Evolutionary conservation across 2,329 filamentous ascomycete genomes (phyloP).

Genomic region (Sclerotinia subarctica): DNA sequence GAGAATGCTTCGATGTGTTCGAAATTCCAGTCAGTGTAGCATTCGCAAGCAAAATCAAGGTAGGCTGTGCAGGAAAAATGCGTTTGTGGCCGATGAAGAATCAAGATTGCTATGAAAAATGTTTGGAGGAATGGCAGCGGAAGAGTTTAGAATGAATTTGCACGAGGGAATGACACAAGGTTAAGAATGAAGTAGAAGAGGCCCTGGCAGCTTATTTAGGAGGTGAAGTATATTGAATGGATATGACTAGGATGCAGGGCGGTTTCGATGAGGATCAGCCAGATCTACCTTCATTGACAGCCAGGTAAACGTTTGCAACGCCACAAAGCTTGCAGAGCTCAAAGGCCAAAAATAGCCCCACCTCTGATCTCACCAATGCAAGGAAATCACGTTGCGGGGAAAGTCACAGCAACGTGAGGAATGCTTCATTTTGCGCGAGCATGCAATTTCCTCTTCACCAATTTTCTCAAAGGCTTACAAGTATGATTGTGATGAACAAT

Average conservation of each 20-base stretch:
- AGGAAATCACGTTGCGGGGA: constrained; percentile 28
- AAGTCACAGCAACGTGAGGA: constrained; percentile 29
- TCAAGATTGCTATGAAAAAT: constrained; percentile 38
- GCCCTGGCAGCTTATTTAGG: constrained; percentile 34
- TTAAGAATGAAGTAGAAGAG: constrained; percentile 38
- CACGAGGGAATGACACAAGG: constrained; percentile 34
- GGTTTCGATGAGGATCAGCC: constrained; percentile 27
- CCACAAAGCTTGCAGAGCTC: constrained; percentile 21
- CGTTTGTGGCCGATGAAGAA: constrained; percentile 30
- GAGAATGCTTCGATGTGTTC: constrained; percentile 35
- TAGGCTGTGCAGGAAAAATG: constrained; percentile 27
- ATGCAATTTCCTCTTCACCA: constrained; percentile 27
- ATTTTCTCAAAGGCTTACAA: neutral
- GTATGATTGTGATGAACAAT: neutral
- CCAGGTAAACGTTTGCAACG: constrained; percentile 25
- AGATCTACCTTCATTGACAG: constrained; percentile 22
- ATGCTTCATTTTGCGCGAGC: constrained; percentile 35
- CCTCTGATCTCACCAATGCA: constrained; percentile 27
- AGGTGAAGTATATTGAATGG: constrained; percentile 17
- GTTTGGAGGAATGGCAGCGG: constrained; percentile 37
- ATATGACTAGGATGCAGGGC: constrained; percentile 30
- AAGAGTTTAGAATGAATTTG: constrained; percentile 24
- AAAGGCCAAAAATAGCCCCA: constrained; percentile 16
- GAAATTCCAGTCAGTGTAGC: constrained; percentile 23
- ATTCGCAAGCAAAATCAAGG: constrained; percentile 22